These are phyloP conservation scores for Aspergillus sp. DNA, from an alignment of 2,329 filamentous ascomycete species.

Conservation along the genomic window DNA sequence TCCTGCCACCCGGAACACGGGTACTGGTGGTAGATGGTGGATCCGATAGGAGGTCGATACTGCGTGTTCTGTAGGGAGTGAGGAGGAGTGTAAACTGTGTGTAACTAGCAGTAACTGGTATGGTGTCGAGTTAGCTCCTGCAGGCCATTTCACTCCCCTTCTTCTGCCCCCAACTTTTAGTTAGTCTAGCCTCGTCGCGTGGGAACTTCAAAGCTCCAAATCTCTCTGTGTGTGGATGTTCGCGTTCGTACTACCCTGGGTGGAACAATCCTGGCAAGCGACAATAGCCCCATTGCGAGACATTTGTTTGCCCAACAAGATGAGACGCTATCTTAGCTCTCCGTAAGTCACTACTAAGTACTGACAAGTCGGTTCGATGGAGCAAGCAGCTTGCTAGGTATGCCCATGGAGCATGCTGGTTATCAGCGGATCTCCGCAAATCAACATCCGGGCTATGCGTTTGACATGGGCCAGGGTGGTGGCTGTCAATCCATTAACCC, in stretches of 20 bases:
- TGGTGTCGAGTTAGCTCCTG: background rate
- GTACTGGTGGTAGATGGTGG: too few species aligned
- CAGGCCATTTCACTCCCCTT: background rate
- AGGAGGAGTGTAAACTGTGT: too few species aligned
- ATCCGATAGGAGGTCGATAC: too few species aligned
- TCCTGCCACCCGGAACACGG: too few species aligned
- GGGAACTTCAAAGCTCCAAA: background rate
- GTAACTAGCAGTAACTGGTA: too few species aligned
- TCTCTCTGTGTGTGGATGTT: background rate
- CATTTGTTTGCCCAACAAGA: background rate
- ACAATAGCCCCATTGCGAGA: too few species aligned
- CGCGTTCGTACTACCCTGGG: background rate
- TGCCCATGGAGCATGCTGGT: background rate
- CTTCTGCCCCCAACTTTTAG: background rate
- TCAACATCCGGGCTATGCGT: background rate
- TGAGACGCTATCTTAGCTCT: background rate
- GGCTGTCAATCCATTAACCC: background rate
- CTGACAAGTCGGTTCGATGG: background rate
- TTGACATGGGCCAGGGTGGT: background rate
- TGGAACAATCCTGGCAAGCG: background rate
- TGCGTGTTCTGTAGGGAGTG: too few species aligned
- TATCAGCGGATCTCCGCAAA: slow-evolving; percentile 8
- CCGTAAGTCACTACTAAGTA: background rate
- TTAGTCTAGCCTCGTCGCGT: background rate
- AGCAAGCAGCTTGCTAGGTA: background rate